These are phyloP conservation scores for Hypoxylon lienhwacheense DNA, from an alignment of 495 filamentous ascomycete species.

Conservation along the genomic window DNA sequence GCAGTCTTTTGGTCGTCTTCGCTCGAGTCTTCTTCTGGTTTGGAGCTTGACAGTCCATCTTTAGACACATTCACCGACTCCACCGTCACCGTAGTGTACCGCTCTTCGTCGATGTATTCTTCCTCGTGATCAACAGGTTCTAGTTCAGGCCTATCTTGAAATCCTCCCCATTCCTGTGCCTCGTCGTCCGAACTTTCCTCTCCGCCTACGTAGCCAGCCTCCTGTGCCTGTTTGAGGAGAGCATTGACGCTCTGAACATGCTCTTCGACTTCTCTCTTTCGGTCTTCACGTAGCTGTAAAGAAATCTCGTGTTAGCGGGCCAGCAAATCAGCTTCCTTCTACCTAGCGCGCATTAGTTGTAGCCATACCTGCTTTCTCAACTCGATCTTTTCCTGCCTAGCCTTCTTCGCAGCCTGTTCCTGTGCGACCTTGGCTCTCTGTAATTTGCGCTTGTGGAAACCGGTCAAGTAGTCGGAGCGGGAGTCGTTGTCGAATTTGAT, in stretches of 20 bases:
- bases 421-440: constrained; percentile 81
- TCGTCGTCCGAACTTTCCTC: constrained; percentile 38
- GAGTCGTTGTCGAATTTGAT: constrained; percentile 79
- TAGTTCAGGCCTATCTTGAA: constrained; percentile 50
- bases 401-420: constrained; percentile 70
- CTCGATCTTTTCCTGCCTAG: constrained; percentile 69
- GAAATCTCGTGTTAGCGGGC: neutral
- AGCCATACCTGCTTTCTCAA: constrained; percentile 73
- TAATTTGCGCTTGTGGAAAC: constrained; percentile 94
- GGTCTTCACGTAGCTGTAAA: constrained; percentile 72
- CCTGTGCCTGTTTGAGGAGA: constrained; percentile 59
- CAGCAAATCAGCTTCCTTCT: neutral
- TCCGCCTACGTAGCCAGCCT: constrained; percentile 47
- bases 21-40: constrained; percentile 46
- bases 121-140: constrained; percentile 74
- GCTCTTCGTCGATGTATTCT: constrained; percentile 95
- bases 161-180: constrained; percentile 65
- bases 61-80: constrained; percentile 83
- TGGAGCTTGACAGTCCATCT: constrained; percentile 63
- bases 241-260: constrained; percentile 74
- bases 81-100: constrained; percentile 89
- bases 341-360: neutral
- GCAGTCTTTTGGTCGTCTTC: constrained; percentile 50
- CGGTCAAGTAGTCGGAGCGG: constrained; percentile 83
- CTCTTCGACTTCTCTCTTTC: constrained; percentile 74